phyloP scores from a whole-genome alignment of 768 basidiomycete genomes.

The Lyophyllum semitale region DNA sequence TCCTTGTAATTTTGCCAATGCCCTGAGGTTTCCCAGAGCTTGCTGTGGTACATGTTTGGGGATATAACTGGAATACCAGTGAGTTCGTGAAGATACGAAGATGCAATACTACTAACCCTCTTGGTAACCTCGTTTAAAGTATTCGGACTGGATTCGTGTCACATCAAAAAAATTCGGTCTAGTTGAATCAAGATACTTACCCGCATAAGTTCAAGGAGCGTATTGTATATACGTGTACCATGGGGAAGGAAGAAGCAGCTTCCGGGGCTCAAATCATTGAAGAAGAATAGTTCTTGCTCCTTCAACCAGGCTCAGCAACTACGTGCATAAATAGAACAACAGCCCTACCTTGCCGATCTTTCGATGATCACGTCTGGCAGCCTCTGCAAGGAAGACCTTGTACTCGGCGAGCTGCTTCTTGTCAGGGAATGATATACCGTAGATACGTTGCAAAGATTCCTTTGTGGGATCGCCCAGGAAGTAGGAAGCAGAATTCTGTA shows the following conservation, averaged over 20 bases:
- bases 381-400: slow-evolving; percentile 94
- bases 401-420: slow-evolving; percentile 93
- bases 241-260: slow-evolving; percentile 97
- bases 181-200: slow-evolving; percentile 44
- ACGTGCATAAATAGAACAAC: background rate
- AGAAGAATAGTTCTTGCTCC: slow-evolving; percentile 99
- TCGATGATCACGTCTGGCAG: slow-evolving; percentile 96
- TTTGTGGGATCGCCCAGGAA: slow-evolving; percentile 94
- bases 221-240: slow-evolving; percentile 95
- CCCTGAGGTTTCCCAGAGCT: slow-evolving; percentile 97
- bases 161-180: background rate
- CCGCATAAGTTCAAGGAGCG: slow-evolving; percentile 86
- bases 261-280: slow-evolving; percentile 95
- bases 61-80: slow-evolving; percentile 71
- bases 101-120: slow-evolving; percentile 57
- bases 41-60: slow-evolving; percentile 95
- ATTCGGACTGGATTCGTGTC: slow-evolving; percentile 63
- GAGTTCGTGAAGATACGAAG: background rate
- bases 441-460: slow-evolving; percentile 93
- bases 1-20: slow-evolving; percentile 99
- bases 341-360: slow-evolving; percentile 83
- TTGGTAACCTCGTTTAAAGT: slow-evolving; percentile 93
- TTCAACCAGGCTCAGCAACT: slow-evolving; percentile 21
- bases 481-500: slow-evolving; percentile 93
- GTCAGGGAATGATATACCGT: slow-evolving; percentile 99